Evolutionary conservation across 805 yeast genomes (phyloP).

Genomic region (Cyberlindnera xylosilytica): DNA sequence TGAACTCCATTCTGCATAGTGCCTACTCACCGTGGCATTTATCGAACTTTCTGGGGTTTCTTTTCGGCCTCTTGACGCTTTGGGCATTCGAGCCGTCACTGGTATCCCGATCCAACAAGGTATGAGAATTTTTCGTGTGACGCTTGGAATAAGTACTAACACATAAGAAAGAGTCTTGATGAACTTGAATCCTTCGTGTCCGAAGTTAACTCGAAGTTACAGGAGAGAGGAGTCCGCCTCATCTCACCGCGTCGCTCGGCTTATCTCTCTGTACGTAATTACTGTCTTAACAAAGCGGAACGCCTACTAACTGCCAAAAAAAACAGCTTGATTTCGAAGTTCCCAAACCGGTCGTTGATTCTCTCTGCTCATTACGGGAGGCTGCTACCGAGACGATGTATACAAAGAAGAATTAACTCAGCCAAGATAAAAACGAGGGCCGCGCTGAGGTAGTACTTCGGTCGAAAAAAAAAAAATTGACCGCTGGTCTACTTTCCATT

Average conservation of each 20-base stretch:
- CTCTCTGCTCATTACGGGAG: too few relatives aligned
- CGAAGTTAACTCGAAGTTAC: constrained; percentile 29
- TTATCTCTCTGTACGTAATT: constrained; percentile 39
- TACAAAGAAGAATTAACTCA: too few relatives aligned
- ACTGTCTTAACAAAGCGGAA: constrained; percentile 24
- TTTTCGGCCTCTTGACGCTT: constrained; percentile 37
- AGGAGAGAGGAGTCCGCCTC: constrained; percentile 33
- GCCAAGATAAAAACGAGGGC: too few relatives aligned
- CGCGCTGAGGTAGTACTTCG: too few relatives aligned
- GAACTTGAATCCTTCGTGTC: constrained; percentile 43
- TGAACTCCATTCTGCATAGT: constrained; percentile 41
- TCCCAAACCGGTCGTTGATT: too few relatives aligned
- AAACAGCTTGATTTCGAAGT: constrained; percentile 44
- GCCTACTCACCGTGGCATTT: constrained; percentile 40
- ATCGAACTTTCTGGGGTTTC: constrained; percentile 38
- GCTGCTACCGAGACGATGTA: too few relatives aligned
- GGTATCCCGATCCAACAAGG: constrained; percentile 26
- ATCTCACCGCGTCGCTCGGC: constrained; percentile 53
- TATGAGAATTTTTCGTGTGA: constrained; percentile 1
- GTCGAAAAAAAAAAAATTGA: too few relatives aligned
- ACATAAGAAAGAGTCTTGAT: constrained; percentile 29
- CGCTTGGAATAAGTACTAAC: constrained; percentile 1
- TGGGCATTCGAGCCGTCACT: constrained; percentile 40
- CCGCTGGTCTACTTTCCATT: too few relatives aligned
- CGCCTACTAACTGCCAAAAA: not conserved